Evolutionary conservation across 2,329 filamentous ascomycete species (phyloP).

Genomic region (Hypoxylon sp.): DNA sequence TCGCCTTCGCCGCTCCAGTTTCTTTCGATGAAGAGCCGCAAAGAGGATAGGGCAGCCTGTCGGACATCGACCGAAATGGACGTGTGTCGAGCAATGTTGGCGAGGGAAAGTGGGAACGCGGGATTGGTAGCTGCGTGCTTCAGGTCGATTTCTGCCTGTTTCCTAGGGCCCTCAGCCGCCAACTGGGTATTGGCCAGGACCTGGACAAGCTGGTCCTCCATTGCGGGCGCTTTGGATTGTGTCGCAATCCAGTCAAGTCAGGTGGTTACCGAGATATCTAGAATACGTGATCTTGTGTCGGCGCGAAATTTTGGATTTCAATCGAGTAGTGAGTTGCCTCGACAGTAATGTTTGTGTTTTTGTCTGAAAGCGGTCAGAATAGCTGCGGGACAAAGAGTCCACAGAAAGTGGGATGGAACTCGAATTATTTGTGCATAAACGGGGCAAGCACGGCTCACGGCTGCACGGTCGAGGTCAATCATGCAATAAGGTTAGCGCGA

Average conservation of each 20-base stretch:
- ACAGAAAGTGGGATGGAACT: slow-evolving; percentile 17
- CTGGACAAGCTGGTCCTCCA: slow-evolving; percentile 94
- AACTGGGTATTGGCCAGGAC: slow-evolving; percentile 90
- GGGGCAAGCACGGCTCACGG: neutral
- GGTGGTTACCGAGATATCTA: neutral
- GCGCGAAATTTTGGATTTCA: neutral
- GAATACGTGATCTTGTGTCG: neutral
- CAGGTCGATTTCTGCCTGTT: slow-evolving; percentile 88
- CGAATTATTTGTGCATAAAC: slow-evolving; percentile 21
- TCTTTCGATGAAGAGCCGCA: slow-evolving; percentile 86
- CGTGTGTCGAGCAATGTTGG: slow-evolving; percentile 83
- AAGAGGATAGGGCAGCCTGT: slow-evolving; percentile 83
- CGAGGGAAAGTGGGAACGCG: slow-evolving; percentile 83
- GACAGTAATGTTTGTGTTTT: slow-evolving; percentile 38
- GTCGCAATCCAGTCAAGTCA: slow-evolving; percentile 28
- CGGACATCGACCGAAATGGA: slow-evolving; percentile 81
- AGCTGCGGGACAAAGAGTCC: slow-evolving; percentile 19
- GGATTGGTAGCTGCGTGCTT: slow-evolving; percentile 77
- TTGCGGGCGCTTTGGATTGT: slow-evolving; percentile 56
- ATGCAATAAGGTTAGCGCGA: slow-evolving; percentile 27
- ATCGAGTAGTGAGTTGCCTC: slow-evolving; percentile 30
- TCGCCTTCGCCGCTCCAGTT: slow-evolving; percentile 86
- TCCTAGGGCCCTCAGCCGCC: slow-evolving; percentile 80
- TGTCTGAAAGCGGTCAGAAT: slow-evolving; percentile 41
- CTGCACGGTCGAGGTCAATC: slow-evolving; percentile 10